These are phyloP conservation scores for Verticillium longisporum DNA, from an alignment of 2,329 filamentous ascomycete genomes.

Conservation along the genomic window DNA sequence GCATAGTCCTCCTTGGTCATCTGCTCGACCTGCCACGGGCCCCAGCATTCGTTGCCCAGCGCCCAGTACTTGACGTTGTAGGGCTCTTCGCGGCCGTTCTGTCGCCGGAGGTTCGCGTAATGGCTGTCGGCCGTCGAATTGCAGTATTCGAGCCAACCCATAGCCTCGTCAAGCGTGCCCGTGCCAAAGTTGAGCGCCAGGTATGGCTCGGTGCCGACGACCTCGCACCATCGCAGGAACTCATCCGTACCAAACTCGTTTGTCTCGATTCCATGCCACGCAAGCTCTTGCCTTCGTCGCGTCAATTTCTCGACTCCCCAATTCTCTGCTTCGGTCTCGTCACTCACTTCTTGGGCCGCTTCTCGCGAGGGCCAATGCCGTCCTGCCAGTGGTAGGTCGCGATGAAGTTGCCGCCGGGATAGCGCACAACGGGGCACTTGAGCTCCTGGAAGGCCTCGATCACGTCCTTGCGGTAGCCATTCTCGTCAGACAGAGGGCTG, in stretches of 20 bases:
- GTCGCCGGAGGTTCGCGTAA: constrained; percentile 72
- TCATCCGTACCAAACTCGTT: constrained; percentile 83
- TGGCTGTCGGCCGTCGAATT: constrained; percentile 71
- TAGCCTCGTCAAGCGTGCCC: constrained; percentile 41
- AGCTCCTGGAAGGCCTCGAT: constrained; percentile 67
- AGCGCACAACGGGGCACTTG: constrained; percentile 69
- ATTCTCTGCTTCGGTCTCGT: constrained; percentile 2
- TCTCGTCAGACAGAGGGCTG: constrained; percentile 63
- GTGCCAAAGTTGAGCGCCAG: constrained; percentile 78
- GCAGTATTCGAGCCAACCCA: constrained; percentile 79
- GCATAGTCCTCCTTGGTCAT: constrained; percentile 65
- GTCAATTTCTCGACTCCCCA: background rate
- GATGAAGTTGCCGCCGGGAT: constrained; percentile 78
- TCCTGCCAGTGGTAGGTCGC: constrained; percentile 85
- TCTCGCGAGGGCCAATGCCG: constrained; percentile 66
- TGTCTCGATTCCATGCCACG: constrained; percentile 69
- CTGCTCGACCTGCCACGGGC: constrained; percentile 60
- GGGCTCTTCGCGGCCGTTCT: constrained; percentile 68
- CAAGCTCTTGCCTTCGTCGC: constrained; percentile 58
- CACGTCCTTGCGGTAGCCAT: constrained; percentile 75
- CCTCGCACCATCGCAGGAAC: constrained; percentile 74
- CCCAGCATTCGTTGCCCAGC: constrained; percentile 69
- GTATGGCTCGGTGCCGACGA: constrained; percentile 70
- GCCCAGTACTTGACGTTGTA: constrained; percentile 84
- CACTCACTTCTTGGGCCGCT: constrained; percentile 44